A percentile compares a stretch with the other conserved stretches of the same genome.
Conservation (phyloP, 169 alveolate genomes). For the Ichthyophthirius multifiliis region DNA sequence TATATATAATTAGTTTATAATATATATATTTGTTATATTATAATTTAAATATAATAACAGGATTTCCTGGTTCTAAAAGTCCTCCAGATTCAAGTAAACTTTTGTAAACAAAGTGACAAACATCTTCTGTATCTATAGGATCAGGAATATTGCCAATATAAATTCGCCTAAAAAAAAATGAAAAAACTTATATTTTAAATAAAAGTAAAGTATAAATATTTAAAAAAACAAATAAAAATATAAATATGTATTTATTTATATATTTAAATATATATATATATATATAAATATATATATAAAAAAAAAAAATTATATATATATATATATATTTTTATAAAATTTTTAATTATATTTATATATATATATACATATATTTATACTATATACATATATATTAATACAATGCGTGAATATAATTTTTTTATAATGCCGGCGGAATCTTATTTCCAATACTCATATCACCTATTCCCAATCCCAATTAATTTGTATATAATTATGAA, state of each 20-base stretch:
- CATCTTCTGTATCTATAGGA: neutral
- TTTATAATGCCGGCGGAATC: neutral
- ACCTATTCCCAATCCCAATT: too few species aligned
- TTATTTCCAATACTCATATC: neutral
- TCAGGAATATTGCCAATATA: conserved; percentile 20
- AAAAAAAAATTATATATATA: too few species aligned
- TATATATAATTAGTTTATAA: neutral
- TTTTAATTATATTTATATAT: too few species aligned
- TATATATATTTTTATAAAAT: too few species aligned
- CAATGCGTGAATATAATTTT: neutral
- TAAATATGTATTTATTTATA: too few species aligned
- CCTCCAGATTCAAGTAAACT: neutral
- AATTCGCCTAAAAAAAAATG: neutral
- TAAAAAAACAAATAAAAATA: neutral
- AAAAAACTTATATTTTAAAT: neutral
- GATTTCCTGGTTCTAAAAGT: conserved; percentile 8
- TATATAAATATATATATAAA: too few species aligned
- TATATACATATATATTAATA: neutral
- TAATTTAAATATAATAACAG: neutral
- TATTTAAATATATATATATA: too few species aligned
- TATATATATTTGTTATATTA: neutral
- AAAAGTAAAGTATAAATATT: neutral
- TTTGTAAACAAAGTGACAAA: neutral
- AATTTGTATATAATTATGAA: too few species aligned
- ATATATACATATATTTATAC: neutral